phyloP scores from a whole-genome alignment of 2,329 filamentous ascomycete species.

The Colletotrichum sp. region DNA sequence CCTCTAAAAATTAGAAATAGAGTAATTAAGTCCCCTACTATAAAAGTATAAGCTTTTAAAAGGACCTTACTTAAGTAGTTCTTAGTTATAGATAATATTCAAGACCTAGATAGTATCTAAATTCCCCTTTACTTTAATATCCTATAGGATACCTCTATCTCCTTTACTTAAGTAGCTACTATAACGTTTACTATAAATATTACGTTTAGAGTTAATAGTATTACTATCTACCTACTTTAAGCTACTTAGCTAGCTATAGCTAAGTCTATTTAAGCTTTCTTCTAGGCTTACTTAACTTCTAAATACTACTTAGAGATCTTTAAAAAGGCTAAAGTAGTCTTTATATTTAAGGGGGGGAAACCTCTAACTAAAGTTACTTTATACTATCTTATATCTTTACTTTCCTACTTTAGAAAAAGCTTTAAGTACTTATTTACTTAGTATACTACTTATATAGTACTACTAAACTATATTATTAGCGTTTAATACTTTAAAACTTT shows the following conservation, averaged over 20 bases:
- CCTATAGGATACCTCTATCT: too few relatives aligned
- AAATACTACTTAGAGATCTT: not conserved
- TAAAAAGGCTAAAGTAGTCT: not conserved
- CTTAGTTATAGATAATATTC: too few relatives aligned
- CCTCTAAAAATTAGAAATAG: too few relatives aligned
- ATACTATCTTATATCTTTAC: not conserved
- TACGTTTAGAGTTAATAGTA: too few relatives aligned
- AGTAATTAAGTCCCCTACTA: too few relatives aligned
- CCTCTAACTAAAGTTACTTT: not conserved
- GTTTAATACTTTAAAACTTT: not conserved
- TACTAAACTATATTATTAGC: not conserved
- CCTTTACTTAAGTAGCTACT: too few relatives aligned
- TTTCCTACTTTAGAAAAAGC: not conserved
- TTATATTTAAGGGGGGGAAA: not conserved
- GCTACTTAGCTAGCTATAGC: not conserved
- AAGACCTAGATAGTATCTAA: too few relatives aligned
- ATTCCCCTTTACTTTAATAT: too few relatives aligned
- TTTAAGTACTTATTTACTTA: not conserved
- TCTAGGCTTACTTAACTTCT: not conserved
- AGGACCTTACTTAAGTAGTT: too few relatives aligned
- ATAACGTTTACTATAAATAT: too few relatives aligned
- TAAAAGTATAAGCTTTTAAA: too few relatives aligned
- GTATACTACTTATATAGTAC: not conserved
- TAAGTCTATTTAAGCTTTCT: not conserved
- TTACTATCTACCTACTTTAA: not conserved